Evolutionary conservation across 768 basidiomycete genomes (phyloP), one percentile per base, ranked within the genome.

Genomic region (Suillus paluster): DNA sequence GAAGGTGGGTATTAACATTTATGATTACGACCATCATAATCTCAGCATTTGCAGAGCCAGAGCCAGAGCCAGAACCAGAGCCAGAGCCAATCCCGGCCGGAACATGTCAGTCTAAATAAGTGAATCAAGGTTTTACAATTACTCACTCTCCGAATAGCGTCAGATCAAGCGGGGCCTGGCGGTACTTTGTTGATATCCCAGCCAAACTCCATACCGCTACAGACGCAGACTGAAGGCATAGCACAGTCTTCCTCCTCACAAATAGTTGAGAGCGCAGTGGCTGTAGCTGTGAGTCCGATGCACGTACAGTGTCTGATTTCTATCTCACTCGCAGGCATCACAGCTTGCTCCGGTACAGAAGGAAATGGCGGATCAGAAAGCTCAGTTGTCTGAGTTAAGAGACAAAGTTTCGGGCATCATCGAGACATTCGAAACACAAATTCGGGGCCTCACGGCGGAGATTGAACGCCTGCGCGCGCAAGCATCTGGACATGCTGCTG

Each of bases 301-400:
- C 34, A 17, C 30, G 30, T 19, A 5, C 6, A 19, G 38, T 39
- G 41, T 23, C 17, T 17, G 9, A 44, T 8, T 2, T 54, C 19
- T 60, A 7, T 48, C 59, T 64, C 61, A 57, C 71, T 39, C 14
- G 39, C 14, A 34, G 63, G 1, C 36, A 25, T 58, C 63, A 39
- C 54, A 86, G 85, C 66, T 86, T 59, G 79, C 77, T 41, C 86
- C 87, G 19, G 68, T 89, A 15, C 79, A 83, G 58, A 78, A 80
- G 55, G 85, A 85, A 66, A 68, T 86, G 23, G 74, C 81, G 59
- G 71, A 75, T 4, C 75, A 86, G 56, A 81, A 80, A 69, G 69
- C 76, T 38, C 83, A 86, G 66, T 67, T 86, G 23, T 74, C 63
- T 33, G 72, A 76, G 44, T 58, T 75, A 14, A 75, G 66, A 60